Percentiles rank a stretch among this genome's conserved stretches.
These are phyloP conservation scores for Neophaeococcomyces mojaviensis DNA, from an alignment of 2,329 filamentous ascomycete genomes.

Conservation along the genomic window DNA sequence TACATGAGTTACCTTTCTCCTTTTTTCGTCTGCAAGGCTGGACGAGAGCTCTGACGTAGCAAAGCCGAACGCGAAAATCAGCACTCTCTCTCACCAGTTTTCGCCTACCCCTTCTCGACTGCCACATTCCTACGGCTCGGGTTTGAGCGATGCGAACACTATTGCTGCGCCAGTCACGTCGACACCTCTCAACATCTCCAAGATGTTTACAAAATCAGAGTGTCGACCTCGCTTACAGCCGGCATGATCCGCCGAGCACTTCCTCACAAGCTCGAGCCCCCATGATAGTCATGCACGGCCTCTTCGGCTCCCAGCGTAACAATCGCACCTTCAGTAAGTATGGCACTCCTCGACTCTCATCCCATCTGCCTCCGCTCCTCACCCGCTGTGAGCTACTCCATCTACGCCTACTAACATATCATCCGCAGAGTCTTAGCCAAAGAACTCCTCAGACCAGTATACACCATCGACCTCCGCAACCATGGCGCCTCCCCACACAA, in stretches of 20 bases:
- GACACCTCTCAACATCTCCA: constrained; percentile 14
- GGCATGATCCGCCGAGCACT: constrained; percentile 17
- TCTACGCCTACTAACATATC: not conserved
- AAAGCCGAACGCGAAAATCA: too few species aligned
- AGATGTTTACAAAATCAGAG: constrained; percentile 6
- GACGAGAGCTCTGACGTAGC: too few species aligned
- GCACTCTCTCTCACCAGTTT: not conserved
- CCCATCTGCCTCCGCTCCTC: too few species aligned
- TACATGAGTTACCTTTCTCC: too few species aligned
- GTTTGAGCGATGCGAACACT: constrained; percentile 2
- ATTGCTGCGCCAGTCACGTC: constrained; percentile 1
- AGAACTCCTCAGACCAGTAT: constrained; percentile 72
- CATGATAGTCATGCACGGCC: constrained; percentile 81
- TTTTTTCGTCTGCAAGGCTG: too few species aligned
- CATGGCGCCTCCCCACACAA: constrained; percentile 85
- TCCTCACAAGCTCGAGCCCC: constrained; percentile 38
- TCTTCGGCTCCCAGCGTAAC: constrained; percentile 84
- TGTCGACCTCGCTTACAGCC: constrained; percentile 21
- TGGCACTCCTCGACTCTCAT: constrained; percentile 29
- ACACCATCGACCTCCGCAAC: constrained; percentile 81
- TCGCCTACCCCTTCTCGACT: not conserved
- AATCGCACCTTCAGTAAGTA: constrained; percentile 93
- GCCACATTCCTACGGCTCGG: not conserved
- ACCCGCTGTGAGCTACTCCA: too few species aligned
- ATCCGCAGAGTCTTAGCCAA: constrained; percentile 64